These are phyloP conservation scores for Suillus decipiens DNA, from an alignment of 768 basidiomycete species.

Conservation along the genomic window DNA sequence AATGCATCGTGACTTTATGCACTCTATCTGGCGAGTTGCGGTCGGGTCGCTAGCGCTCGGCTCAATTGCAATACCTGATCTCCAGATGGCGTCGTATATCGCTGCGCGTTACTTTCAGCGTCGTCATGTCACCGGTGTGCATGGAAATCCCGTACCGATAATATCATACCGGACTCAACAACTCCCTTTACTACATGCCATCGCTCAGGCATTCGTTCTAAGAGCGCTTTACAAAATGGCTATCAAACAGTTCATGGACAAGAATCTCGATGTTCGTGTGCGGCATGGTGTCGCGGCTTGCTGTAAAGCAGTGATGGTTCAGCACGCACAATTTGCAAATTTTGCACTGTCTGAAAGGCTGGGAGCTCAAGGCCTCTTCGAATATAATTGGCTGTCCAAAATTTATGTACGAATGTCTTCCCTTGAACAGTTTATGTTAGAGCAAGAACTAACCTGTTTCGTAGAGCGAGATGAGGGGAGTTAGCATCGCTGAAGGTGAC, in stretches of 20 bases:
- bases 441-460: neutral
- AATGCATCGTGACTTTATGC: slow-evolving; percentile 24
- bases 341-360: slow-evolving; percentile 37
- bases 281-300: slow-evolving; percentile 33
- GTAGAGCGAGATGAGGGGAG: slow-evolving; percentile 41
- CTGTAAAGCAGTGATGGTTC: slow-evolving; percentile 32
- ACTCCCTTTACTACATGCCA: slow-evolving; percentile 36
- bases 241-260: slow-evolving; percentile 29
- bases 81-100: slow-evolving; percentile 28
- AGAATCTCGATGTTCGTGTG: slow-evolving; percentile 19
- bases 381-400: slow-evolving; percentile 35
- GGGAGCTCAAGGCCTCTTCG: slow-evolving; percentile 46
- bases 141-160: slow-evolving; percentile 28
- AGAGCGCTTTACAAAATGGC: slow-evolving; percentile 32
- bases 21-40: slow-evolving; percentile 31
- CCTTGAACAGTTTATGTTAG: neutral
- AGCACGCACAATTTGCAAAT: slow-evolving; percentile 21
- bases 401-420: slow-evolving; percentile 30
- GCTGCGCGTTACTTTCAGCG: slow-evolving; percentile 34
- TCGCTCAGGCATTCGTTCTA: slow-evolving; percentile 39
- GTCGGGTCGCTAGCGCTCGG: slow-evolving; percentile 36
- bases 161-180: slow-evolving; percentile 45
- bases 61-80: slow-evolving; percentile 23
- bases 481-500: slow-evolving; percentile 49
- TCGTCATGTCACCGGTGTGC: slow-evolving; percentile 17